phyloP scores from a whole-genome alignment of 108 stramenopile genomes.

The Pelagomonas calceolata region DNA sequence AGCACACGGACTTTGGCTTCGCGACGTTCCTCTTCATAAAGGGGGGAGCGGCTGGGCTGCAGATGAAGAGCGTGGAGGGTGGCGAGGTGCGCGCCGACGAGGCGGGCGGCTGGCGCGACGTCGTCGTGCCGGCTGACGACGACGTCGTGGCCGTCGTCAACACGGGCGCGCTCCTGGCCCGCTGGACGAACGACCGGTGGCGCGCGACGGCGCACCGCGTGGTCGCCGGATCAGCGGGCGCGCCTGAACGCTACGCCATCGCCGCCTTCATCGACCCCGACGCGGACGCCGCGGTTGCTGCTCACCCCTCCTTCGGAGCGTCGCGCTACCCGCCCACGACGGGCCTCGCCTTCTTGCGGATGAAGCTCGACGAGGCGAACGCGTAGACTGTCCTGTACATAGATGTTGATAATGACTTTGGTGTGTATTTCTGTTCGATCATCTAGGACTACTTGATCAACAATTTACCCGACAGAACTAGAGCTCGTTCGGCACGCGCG shows the following conservation, averaged over 20 bases:
- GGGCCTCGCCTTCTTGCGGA: not conserved
- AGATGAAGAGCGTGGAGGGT: conserved; percentile 30
- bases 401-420: no score
- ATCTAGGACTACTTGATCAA: no score
- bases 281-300: conserved; percentile 2
- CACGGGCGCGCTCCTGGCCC: conserved; percentile 39
- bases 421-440: no score
- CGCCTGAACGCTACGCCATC: conserved; percentile 24
- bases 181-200: conserved; percentile 45
- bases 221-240: conserved; percentile 10
- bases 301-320: not conserved
- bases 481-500: no score
- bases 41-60: conserved; percentile 13
- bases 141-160: conserved; percentile 28
- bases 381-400: no score
- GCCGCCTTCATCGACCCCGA: conserved; percentile 27
- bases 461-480: no score
- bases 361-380: not conserved
- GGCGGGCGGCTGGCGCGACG: conserved; percentile 19
- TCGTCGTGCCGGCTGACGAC: conserved; percentile 1
- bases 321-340: not conserved
- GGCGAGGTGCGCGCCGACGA: not conserved
- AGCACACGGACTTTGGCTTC: conserved; percentile 37
- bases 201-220: conserved; percentile 39
- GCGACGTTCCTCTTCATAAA: conserved; percentile 31